phyloP scores from a whole-genome alignment of 768 basidiomycete species.

The Flagelloscypha sp. region DNA sequence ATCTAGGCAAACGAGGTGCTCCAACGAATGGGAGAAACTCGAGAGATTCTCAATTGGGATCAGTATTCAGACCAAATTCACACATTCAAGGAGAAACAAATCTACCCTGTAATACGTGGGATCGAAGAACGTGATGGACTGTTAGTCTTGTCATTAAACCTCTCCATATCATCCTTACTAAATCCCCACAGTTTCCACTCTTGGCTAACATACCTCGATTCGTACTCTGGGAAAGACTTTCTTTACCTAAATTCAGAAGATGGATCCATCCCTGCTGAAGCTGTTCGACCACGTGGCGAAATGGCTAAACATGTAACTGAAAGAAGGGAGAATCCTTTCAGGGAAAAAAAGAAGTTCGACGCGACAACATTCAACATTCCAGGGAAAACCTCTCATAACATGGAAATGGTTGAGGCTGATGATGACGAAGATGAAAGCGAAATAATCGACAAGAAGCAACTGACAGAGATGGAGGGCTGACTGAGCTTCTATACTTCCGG shows the following conservation, averaged over 20 bases:
- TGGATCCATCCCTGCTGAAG: conserved; percentile 67
- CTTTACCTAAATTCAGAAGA: conserved; percentile 66
- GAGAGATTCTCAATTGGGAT: conserved; percentile 57
- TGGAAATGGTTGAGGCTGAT: conserved; percentile 26
- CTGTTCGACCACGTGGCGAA: conserved; percentile 54
- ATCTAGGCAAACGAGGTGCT: no score
- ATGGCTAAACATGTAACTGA: no score
- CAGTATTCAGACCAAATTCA: conserved; percentile 59
- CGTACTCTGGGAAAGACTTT: conserved; percentile 71
- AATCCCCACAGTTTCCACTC: conserved; percentile 62
- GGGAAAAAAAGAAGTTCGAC: conserved; percentile 62
- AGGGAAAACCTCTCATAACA: conserved; percentile 11
- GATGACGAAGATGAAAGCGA: conserved; percentile 34
- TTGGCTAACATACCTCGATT: conserved; percentile 73
- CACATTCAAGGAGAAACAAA: conserved; percentile 75
- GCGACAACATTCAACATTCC: conserved; percentile 37
- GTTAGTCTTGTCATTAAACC: conserved; percentile 37
- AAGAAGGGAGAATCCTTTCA: conserved; percentile 53
- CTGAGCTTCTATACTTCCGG: no score
- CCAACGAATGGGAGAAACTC: conserved; percentile 42
- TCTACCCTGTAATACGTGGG: conserved; percentile 80
- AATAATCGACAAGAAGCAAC: conserved; percentile 23
- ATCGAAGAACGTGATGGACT: conserved; percentile 73
- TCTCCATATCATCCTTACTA: not conserved
- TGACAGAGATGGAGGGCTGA: conserved; percentile 40